phyloP scores from a whole-genome alignment of 169 alveolate genomes.

The Eimeria brunetti region DNA sequence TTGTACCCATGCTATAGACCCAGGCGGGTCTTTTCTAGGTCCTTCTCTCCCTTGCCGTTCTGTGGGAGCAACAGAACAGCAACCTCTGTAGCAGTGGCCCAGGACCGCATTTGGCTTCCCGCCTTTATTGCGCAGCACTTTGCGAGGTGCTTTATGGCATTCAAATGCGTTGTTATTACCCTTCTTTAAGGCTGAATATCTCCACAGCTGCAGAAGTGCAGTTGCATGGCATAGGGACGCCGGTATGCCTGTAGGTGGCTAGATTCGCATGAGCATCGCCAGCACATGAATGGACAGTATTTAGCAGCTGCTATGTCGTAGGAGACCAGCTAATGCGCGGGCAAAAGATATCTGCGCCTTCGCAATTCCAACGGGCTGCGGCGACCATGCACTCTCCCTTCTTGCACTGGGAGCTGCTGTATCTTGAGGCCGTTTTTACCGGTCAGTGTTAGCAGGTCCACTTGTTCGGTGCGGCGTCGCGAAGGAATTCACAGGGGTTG shows the following conservation, averaged over 20 bases:
- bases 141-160: conserved; percentile 24
- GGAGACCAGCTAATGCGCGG: conserved; percentile 29
- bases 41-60: conserved; percentile 27
- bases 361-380: conserved; percentile 41
- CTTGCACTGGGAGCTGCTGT: conserved; percentile 8
- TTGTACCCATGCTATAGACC: conserved; percentile 21
- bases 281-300: not conserved
- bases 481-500: not conserved
- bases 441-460: conserved; percentile 23
- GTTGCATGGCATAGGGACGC: conserved; percentile 1
- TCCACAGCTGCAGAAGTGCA: conserved; percentile 12
- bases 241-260: conserved; percentile 11
- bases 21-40: conserved; percentile 15
- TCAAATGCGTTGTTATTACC: conserved; percentile 7
- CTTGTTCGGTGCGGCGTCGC: not conserved
- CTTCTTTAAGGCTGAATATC: not conserved
- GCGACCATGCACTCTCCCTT: conserved; percentile 47
- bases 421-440: conserved; percentile 18
- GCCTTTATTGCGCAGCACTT: conserved; percentile 41
- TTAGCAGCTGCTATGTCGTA: not conserved
- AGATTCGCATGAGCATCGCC: not conserved
- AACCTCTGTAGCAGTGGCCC: conserved; percentile 39
- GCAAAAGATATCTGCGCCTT: not conserved
- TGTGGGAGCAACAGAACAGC: conserved; percentile 48
- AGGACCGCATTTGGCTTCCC: conserved; percentile 30